Base-by-base conservation (phyloP, 2,329 filamentous ascomycete genomes). In the Nannizzia gypsea region DNA sequence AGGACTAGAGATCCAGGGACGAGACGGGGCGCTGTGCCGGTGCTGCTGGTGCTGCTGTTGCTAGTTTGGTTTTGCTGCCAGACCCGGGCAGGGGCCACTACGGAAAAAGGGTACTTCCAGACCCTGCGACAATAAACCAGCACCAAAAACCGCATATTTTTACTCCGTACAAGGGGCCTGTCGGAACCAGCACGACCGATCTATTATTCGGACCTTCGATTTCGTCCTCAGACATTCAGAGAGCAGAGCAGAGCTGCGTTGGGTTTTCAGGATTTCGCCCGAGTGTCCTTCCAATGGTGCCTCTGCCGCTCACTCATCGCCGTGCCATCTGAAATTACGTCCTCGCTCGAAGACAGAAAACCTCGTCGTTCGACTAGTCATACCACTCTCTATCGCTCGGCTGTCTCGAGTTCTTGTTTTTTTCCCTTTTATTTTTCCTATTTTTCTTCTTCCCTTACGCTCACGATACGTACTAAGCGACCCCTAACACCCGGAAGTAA, bases 121-220 rank as follows among this genome's bases (percentile, higher is more conserved):
- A 11, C 26, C 44, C 48, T 52, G 48, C 48, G 48, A 52, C 22
- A 52, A 24, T 42, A n/a, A 42, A 42, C 38, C 15, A 52, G 22
- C 48, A 52, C 48, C 48, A 52, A 50, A 50, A 52, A 52, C 22
- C 48, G 48, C 48, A 52, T 52, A 52, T 52, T 52, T n/a, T n/a
- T n/a, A n/a, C n/a, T n/a, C n/a, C n/a, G n/a, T n/a, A 31, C 48
- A 52, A 52, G 48, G 48, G 48, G 22, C 38, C 15, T 31, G 48
- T 52, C 48, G 48, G 48, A 52, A 28, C 48, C 48, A 52, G 22
- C 48, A 31, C 26, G 22, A 52, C 48, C 48, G n/a, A 52, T 52
- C 48, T 20, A 52, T 28, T 11, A 36, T 36, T 36, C 31, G 31
- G 13, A 11, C 48, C 17, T 52, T 52, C 48, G 22, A 31, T 13